Base-by-base conservation (phyloP, 164 flowering plant species). In the Tetracentron sinense region DNA sequence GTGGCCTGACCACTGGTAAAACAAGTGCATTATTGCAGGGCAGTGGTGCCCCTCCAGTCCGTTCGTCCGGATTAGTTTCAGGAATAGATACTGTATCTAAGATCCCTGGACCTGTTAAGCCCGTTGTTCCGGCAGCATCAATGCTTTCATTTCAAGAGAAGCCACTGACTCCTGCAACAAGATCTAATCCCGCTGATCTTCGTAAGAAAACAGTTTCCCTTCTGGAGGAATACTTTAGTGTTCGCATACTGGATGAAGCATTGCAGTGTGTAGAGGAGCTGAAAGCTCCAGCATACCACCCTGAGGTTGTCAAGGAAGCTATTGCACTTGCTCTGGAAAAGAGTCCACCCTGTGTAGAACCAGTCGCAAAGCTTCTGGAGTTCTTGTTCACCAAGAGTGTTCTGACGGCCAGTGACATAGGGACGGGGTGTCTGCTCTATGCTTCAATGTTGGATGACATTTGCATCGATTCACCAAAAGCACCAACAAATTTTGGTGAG, bases 401-500 rank as follows among this genome's bases (percentile, higher is more conserved):
- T 42, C 27, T 94, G 28, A 71, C 82, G 11, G 48, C 77, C 15
- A 69, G 60, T 4, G 97, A 91, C 69, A 62, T 94, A 4, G 82
- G 65, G 25, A 67, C 79, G 7, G 99, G 99, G 15, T 85, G 86
- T 65, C 64, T 87, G 59, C 77, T 75, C 4, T 94, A 82, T 63
- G 92, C 81, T 4, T 76, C 88, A 0, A 57, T 71, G 72, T 63
- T 94, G 70, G 92, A 94, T 67, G 97, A 89, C 61, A 70, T 89
- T 28, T 96, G 74, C 15, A 87, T 94, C 42, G 97, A 94, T 69
- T 63, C 86, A 22, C 99, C 99, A 0, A 94, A 81, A 65, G 97
- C 97, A 20, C 97, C 99, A 0, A 76, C 27, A 59, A 81, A 77
- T 72, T 94, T 87, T 69, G 97, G 97, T 2, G 92, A 78, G 70